Percentiles rank a stretch among this genome's conserved stretches.
Evolutionary conservation across 2,329 filamentous ascomycete genomes (phyloP).

Genomic region (Aspergillus pseudotamarii): DNA sequence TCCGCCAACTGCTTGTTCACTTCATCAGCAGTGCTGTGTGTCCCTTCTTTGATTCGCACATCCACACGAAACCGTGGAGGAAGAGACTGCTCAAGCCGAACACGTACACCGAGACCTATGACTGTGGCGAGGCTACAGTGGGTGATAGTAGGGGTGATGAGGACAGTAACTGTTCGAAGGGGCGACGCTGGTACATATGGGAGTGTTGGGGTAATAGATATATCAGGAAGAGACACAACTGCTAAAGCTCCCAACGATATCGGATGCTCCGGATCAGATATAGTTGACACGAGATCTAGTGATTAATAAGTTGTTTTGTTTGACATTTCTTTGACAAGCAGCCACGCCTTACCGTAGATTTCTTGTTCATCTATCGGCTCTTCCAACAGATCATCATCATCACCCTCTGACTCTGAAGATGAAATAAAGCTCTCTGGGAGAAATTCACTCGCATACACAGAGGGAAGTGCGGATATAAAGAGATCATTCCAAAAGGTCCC

Average conservation of each 20-base stretch:
- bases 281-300: slow-evolving; percentile 86
- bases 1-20: slow-evolving; percentile 96
- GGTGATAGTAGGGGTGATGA: slow-evolving; percentile 94
- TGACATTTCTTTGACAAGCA: not conserved
- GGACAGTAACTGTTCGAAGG: slow-evolving; percentile 76
- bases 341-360: slow-evolving; percentile 71
- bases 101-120: slow-evolving; percentile 89
- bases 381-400: slow-evolving; percentile 64
- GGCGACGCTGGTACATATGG: slow-evolving; percentile 58
- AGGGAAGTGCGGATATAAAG: slow-evolving; percentile 57
- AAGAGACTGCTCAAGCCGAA: slow-evolving; percentile 85
- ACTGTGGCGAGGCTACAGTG: slow-evolving; percentile 97
- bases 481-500: slow-evolving; percentile 40
- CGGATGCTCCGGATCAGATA: slow-evolving; percentile 95
- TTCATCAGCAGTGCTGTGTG: slow-evolving; percentile 92
- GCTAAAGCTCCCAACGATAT: slow-evolving; percentile 89
- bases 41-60: slow-evolving; percentile 91
- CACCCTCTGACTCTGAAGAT: slow-evolving; percentile 44
- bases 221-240: slow-evolving; percentile 95
- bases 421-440: slow-evolving; percentile 43
- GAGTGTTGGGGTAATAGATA: slow-evolving; percentile 73
- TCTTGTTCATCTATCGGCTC: slow-evolving; percentile 97
- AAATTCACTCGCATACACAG: slow-evolving; percentile 53
- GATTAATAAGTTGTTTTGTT: slow-evolving; percentile 4
- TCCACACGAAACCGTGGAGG: slow-evolving; percentile 91